Evolutionary conservation across 2,329 filamentous ascomycete species (phyloP), one percentile per base, ranked within the genome.

Genomic region (Pyricularia grisea): DNA sequence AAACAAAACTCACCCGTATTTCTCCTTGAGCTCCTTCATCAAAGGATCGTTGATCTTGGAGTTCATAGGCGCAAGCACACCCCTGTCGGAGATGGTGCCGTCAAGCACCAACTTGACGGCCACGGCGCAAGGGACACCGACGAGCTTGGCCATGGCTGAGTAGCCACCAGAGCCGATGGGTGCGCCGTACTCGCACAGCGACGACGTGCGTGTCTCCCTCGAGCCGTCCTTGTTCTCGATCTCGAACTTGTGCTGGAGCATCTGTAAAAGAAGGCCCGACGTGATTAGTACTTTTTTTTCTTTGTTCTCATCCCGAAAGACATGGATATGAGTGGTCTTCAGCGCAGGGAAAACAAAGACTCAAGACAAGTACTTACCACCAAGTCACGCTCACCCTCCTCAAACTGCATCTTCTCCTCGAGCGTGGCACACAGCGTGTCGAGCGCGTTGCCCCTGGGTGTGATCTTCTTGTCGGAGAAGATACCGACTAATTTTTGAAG

Each of bases 321-420:
- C 36, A 20, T 20, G 10, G 12, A 3, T 20, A 14, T 25, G 27
- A 27, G 23, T 12, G 7, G 2, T 3, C 58, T 11, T 27, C 23
- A 61, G 58, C 11, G 23, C n/a, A 27, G 23, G 66, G 31, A 12
- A 23, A n/a, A 33, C 5, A n/a, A 67, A 28, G 25, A 28, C 12
- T 11, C 10, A 1, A 20, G 10, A 7, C 68, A 73, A 69, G 27
- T 27, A 66, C 63, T 25, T 67, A 72, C 81, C 91, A 95, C 91
- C 73, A 96, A 83, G 79, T 97, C 93, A 70, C 93, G 90, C 87
- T 97, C 93, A 71, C 86, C 90, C 74, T 90, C 84, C 76, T 87
- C 90, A 79, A 90, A 97, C 80, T 92, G 87, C 92, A 97, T 96
- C 88, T 96, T 97, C 84, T 92, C 82, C 84, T 97, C 93, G 33